Evolutionary conservation across 192 early-diverging fungal genomes (phyloP).

Genomic region (Podila epigama): DNA sequence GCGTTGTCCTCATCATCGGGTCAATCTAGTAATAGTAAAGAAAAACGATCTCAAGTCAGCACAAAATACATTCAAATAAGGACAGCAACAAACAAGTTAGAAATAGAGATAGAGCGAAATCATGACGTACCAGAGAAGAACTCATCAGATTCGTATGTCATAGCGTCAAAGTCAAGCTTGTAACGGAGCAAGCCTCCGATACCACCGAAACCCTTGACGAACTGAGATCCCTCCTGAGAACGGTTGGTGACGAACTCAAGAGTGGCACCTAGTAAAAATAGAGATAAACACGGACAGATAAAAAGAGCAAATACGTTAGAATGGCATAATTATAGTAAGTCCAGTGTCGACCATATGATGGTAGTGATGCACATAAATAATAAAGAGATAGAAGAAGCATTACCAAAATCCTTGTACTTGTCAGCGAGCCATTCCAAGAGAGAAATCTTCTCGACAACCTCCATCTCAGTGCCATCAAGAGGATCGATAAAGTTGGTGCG

Average conservation of each 20-base stretch:
- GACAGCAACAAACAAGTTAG: neutral
- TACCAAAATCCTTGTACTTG: constrained; percentile 95
- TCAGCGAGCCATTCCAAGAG: constrained; percentile 98
- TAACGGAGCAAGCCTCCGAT: constrained; percentile 97
- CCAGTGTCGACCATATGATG: neutral
- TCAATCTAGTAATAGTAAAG: constrained; percentile 22
- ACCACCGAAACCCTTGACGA: constrained; percentile 98
- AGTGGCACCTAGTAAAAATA: constrained; percentile 60
- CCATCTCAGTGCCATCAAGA: constrained; percentile 76
- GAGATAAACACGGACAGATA: neutral
- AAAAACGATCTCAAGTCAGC: too few relatives aligned
- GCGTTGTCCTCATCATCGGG: constrained; percentile 46
- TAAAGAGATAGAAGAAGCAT: too few relatives aligned
- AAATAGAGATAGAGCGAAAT: neutral
- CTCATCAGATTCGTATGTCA: constrained; percentile 69
- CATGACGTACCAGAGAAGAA: constrained; percentile 60
- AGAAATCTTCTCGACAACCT: constrained; percentile 79
- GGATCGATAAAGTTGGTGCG: constrained; percentile 74
- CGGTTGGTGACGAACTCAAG: constrained; percentile 97
- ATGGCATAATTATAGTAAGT: too few relatives aligned
- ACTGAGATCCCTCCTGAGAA: constrained; percentile 96
- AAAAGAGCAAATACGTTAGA: too few relatives aligned
- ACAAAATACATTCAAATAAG: too few relatives aligned
- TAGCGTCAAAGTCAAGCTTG: constrained; percentile 84
- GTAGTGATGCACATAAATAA: too few relatives aligned